Evolutionary conservation across 2,329 filamentous ascomycete species (phyloP).

Genomic region (Colletotrichum cereale): DNA sequence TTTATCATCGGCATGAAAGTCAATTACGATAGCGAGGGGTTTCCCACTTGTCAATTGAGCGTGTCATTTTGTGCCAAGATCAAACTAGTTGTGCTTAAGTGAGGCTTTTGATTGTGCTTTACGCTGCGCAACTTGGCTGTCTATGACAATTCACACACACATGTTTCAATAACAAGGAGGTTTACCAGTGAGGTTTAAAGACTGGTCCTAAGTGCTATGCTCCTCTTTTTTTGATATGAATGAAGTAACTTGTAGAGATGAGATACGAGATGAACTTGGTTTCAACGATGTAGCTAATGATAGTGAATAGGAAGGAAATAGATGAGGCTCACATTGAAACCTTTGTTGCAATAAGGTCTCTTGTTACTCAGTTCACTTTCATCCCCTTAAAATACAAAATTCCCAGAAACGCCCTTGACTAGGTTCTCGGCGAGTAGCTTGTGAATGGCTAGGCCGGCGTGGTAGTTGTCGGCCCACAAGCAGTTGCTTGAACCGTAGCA

Average conservation of each 20-base stretch:
- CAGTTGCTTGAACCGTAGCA: conserved; percentile 58
- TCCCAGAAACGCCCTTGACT: conserved; percentile 42
- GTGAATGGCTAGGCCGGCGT: conserved; percentile 57
- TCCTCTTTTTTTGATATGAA: background rate
- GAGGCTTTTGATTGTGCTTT: background rate
- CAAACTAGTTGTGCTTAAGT: background rate
- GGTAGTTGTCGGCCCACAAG: conserved; percentile 60
- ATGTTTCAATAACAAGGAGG: background rate
- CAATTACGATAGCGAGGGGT: conserved; percentile 5
- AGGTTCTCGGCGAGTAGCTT: conserved; percentile 54
- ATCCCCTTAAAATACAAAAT: conserved; percentile 25
- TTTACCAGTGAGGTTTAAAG: background rate
- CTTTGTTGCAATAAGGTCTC: too few species aligned
- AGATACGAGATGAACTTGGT: too few species aligned
- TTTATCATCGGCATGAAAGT: conserved; percentile 10
- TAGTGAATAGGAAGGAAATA: too few species aligned
- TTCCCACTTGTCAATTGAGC: conserved; percentile 13
- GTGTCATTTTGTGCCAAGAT: conserved; percentile 7
- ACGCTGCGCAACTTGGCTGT: background rate
- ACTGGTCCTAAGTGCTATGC: background rate
- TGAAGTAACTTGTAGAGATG: too few species aligned
- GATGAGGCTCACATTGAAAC: background rate
- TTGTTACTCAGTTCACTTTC: background rate
- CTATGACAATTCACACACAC: background rate
- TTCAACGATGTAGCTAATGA: too few species aligned